phyloP scores from a whole-genome alignment of 1,284 basidiomycete species.

The Ustilago hordei region DNA sequence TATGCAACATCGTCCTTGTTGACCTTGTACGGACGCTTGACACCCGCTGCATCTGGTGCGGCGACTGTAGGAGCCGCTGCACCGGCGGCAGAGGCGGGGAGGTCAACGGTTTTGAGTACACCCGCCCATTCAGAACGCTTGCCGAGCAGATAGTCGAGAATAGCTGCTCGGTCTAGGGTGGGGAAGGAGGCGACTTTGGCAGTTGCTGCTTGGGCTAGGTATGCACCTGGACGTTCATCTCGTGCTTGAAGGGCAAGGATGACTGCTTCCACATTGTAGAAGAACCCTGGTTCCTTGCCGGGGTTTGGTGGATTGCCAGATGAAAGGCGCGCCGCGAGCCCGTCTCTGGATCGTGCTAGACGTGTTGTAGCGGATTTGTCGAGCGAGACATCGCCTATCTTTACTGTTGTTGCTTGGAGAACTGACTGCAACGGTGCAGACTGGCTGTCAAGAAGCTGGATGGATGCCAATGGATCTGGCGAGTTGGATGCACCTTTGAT shows the following conservation, averaged over 20 bases:
- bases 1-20: slow-evolving; percentile 63
- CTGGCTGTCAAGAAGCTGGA: slow-evolving; percentile 34
- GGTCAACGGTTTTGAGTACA: slow-evolving; percentile 30
- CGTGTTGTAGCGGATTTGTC: slow-evolving; percentile 32
- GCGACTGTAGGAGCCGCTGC: slow-evolving; percentile 13
- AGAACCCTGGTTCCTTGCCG: slow-evolving; percentile 46
- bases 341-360: slow-evolving; percentile 46
- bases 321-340: slow-evolving; percentile 26
- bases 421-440: slow-evolving; percentile 25
- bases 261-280: slow-evolving; percentile 60
- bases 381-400: slow-evolving; percentile 24
- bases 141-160: slow-evolving; percentile 64
- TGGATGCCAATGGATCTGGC: slow-evolving; percentile 22
- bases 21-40: slow-evolving; percentile 63
- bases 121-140: slow-evolving; percentile 59
- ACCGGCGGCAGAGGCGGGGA: slow-evolving; percentile 17
- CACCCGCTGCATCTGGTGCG: slow-evolving; percentile 16
- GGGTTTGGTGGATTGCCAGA: slow-evolving; percentile 29
- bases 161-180: slow-evolving; percentile 56
- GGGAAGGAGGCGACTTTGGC: slow-evolving; percentile 58
- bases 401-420: slow-evolving; percentile 24
- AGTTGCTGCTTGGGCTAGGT: slow-evolving; percentile 60
- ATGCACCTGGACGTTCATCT: slow-evolving; percentile 60
- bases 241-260: slow-evolving; percentile 61
- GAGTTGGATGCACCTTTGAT: slow-evolving; percentile 13